Percentiles rank a stretch among this genome's conserved stretches.
phyloP scores from a whole-genome alignment of 139 green algal genomes.

The Chlorella sorokiniana region DNA sequence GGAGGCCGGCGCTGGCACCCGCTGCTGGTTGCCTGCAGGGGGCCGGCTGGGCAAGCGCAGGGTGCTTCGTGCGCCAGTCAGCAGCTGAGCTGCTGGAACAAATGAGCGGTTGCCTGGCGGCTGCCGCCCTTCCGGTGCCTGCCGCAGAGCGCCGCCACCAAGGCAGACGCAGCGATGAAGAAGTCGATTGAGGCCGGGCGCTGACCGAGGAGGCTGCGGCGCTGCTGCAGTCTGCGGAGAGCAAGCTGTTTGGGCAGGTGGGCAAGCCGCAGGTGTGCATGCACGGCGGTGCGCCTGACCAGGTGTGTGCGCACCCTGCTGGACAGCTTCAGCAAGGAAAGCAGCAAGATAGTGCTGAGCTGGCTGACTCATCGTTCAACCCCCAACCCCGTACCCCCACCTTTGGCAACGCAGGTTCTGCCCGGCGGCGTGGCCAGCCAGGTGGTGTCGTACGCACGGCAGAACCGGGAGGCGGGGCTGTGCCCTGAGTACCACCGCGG shows the following conservation, averaged over 20 bases:
- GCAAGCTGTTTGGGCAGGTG: constrained; percentile 9
- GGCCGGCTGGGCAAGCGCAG: no score
- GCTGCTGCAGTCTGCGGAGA: constrained; percentile 12
- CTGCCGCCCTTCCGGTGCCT: not conserved
- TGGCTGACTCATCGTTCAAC: not conserved
- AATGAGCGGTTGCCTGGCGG: no score
- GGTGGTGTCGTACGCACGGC: not conserved
- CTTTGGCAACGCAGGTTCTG: not conserved
- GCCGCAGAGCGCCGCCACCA: constrained; percentile 3
- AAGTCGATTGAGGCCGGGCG: not conserved
- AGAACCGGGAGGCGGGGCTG: constrained; percentile 8
- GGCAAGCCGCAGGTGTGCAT: not conserved
- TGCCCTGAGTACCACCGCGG: not conserved
- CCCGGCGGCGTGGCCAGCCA: constrained; percentile 1
- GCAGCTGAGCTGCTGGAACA: no score
- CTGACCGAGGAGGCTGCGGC: not conserved
- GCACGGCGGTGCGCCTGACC: not conserved
- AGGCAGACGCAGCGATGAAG: constrained; percentile 9
- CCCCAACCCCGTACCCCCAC: not conserved
- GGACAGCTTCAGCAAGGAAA: not conserved
- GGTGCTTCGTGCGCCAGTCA: no score
- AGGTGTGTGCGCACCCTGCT: not conserved
- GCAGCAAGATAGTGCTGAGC: not conserved
- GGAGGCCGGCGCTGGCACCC: not conserved
- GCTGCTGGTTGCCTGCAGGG: not conserved